Evolutionary conservation across 257 asterid genomes (phyloP).

Genomic region (Ilex aquifolium): DNA sequence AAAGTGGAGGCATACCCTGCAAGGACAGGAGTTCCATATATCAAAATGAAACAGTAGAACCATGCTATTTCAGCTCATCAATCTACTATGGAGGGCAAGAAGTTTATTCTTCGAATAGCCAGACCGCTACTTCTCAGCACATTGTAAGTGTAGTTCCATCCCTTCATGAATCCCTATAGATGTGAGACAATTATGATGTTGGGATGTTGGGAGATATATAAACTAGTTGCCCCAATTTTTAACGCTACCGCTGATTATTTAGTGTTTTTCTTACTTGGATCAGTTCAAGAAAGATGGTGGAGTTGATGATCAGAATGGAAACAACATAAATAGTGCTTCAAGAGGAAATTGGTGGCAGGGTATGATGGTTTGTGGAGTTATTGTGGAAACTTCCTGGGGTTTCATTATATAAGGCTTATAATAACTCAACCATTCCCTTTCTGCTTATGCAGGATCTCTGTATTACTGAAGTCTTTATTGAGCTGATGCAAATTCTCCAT

Average conservation of each 20-base stretch:
- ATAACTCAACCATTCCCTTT: neutral
- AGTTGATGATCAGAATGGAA: conserved; percentile 39
- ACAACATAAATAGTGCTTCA: conserved; percentile 48
- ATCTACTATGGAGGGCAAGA: conserved; percentile 79
- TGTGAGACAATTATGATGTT: too few relatives aligned
- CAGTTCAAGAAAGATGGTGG: conserved; percentile 51
- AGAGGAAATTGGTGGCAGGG: conserved; percentile 96
- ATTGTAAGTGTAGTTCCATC: conserved; percentile 25
- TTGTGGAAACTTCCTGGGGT: neutral
- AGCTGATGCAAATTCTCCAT: too few relatives aligned
- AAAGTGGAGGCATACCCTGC: conserved; percentile 8
- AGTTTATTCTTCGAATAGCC: conserved; percentile 45
- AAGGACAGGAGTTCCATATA: conserved; percentile 24
- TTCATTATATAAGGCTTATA: neutral
- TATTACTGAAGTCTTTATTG: conserved; percentile 30
- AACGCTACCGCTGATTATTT: neutral
- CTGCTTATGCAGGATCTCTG: conserved; percentile 50
- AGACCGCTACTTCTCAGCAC: conserved; percentile 26
- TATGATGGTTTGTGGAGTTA: conserved; percentile 6
- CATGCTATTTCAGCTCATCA: conserved; percentile 72
- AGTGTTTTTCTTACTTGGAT: neutral
- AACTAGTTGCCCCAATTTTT: neutral
- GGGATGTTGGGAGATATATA: too few relatives aligned
- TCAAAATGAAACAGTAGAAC: conserved; percentile 40
- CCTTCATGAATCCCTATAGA: too few relatives aligned